Conservation (phyloP, 2,329 filamentous ascomycete genomes). For the Trichoderma sp. region DNA sequence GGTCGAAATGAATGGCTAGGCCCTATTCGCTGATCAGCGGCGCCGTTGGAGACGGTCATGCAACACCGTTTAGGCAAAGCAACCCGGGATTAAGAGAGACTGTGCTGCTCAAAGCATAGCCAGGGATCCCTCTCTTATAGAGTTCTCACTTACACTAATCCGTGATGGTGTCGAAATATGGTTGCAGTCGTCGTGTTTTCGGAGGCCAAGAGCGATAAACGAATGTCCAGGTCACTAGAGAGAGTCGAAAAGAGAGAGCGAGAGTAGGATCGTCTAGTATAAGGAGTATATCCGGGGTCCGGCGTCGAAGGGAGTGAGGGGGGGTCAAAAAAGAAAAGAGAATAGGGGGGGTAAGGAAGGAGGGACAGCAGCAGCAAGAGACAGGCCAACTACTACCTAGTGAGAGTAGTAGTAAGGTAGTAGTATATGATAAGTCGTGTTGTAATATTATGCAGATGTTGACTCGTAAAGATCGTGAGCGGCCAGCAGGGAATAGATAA, state of each 20-base stretch:
- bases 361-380: slow-evolving; percentile 14
- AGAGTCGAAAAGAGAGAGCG: background rate
- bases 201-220: slow-evolving; percentile 12
- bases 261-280: slow-evolving; percentile 10
- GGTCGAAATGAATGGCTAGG: slow-evolving; percentile 17
- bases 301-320: background rate
- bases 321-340: background rate
- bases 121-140: slow-evolving; percentile 22
- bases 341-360: background rate
- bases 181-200: slow-evolving; percentile 1
- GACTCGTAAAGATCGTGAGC: slow-evolving; percentile 27
- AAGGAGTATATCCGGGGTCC: slow-evolving; percentile 8
- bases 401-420: background rate
- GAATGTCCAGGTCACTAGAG: slow-evolving; percentile 4
- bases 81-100: slow-evolving; percentile 17
- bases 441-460: slow-evolving; percentile 20
- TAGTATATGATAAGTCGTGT: slow-evolving; percentile 11
- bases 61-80: slow-evolving; percentile 28
- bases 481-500: slow-evolving; percentile 13
- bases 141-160: slow-evolving; percentile 26
- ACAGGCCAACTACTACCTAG: slow-evolving; percentile 21
- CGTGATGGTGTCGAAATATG: slow-evolving; percentile 24
- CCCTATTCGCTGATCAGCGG: slow-evolving; percentile 27
- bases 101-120: slow-evolving; percentile 21
- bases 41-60: slow-evolving; percentile 27